Base-by-base conservation (phyloP, 805 yeast species). In the Komagataella phaffii region DNA sequence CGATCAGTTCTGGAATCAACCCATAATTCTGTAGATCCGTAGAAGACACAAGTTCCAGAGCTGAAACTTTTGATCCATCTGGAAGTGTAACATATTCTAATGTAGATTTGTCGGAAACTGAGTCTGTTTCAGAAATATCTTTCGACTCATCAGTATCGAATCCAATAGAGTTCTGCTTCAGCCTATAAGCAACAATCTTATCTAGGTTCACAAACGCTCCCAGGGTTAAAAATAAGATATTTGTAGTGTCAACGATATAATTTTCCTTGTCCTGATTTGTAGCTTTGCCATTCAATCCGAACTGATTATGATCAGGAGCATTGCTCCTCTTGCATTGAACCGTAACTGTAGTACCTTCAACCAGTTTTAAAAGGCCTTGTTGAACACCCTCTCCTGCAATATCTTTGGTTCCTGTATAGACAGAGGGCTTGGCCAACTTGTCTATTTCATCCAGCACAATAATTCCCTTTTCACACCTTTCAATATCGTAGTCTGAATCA, bases 361-460 rank as follows among this genome's bases (percentile, higher is more conserved):
- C 69, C 48, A 79, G 65, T 56, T 80, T 80, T 55, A 79, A 58
- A 12, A 79, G 59, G 0, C 83, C 77, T 57, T 79, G 84, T 56
- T 79, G 85, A 17, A 80, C 84, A 49, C 85, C 84, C 61, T 80
- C 84, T 6, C 85, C 85, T 1, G 82, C 69, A 2, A 79, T 80
- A 60, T 79, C 85, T 54, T 77, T 75, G 0, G 78, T 70, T 3
- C 79, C 80, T 40, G 68, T 67, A 43, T 66, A 62, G 10, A 70
- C 68, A 1, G 73, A 62, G 1, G 78, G 76, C 55, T 75, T 76
- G 0, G 83, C 74, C 8, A 80, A 58, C 54, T 79, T 80, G 56
- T 80, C 83, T 18, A 79, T 65, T 57, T 80, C 85, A 60, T 80
- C 84, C 3, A 80, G 59, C 3, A 80, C 83, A 49, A 80, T 70